Evolutionary conservation across 805 yeast species (phyloP), one percentile per base, ranked within the genome.

Genomic region (Zygoascus flipseniorum): DNA sequence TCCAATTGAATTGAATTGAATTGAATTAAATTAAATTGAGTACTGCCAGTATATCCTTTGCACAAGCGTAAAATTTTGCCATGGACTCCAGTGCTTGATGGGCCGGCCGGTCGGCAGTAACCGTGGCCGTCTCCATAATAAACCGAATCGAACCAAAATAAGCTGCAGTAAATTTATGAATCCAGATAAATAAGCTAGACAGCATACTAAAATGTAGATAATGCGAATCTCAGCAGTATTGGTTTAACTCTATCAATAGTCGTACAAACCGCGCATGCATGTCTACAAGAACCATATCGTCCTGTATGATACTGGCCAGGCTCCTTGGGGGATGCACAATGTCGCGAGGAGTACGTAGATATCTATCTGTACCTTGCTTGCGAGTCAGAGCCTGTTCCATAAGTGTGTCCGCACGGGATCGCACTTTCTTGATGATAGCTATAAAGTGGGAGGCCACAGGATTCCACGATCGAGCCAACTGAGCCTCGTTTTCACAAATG

Each of bases 401-500:
- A 35, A 31, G 50, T 10, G 43, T 41, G 13, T 46, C 39, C 16
- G 58, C 62, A 20, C 58, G 43, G 9, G 39, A 8, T 47, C 58
- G 60, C 23, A 61, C 53, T 37, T 56, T 54, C 16, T 54, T 52
- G 14, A 56, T 58, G 28, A 61, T 39, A 28, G 51, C 45, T 37
- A 56, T 59, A 18, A 62, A 45, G 43, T 55, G 55, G 16, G 59
- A 59, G 1, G 54, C 60, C 19, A 62, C 46, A 6, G 52, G 39
- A 37, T 46, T 50, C 65, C 65, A 61, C 14, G 54, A 46, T 10
- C 48, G 50, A 42, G 56, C 57, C 42, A 61, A 48, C 20, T 20
- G 45, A 13, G 57, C 53, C 47, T 60, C 62, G 47, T 55, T 54
- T 26, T 60, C 62, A 8, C 64, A 48, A n/a, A 62, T 48, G 37